Evolutionary conservation across 805 yeast species (phyloP).

Genomic region (Starmera quercuum): DNA sequence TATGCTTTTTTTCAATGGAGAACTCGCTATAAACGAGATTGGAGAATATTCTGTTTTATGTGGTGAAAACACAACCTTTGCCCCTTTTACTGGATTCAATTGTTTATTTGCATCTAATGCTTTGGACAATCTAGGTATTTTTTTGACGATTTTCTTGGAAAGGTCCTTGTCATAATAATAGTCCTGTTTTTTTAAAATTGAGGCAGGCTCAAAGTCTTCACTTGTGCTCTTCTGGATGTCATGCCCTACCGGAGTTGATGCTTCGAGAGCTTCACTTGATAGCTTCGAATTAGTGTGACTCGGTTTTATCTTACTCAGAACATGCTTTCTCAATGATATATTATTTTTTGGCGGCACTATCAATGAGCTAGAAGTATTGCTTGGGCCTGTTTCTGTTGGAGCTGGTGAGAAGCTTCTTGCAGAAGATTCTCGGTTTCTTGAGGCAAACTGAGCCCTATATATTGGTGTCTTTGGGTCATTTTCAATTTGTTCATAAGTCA

Average conservation of each 20-base stretch:
- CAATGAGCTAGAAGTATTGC: not conserved
- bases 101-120: constrained; percentile 18
- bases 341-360: not conserved
- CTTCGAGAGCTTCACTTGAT: no score
- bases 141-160: constrained; percentile 9
- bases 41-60: constrained; percentile 16
- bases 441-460: constrained; percentile 10
- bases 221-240: not conserved
- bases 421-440: not conserved
- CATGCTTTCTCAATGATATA: not conserved
- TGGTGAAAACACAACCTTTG: constrained; percentile 28
- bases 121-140: constrained; percentile 15
- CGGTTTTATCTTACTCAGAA: no score
- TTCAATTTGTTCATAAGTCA: constrained; percentile 10
- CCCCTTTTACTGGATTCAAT: constrained; percentile 25
- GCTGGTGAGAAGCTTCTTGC: no score
- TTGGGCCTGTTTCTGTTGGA: constrained; percentile 4
- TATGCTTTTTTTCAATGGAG: constrained; percentile 2
- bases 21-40: not conserved
- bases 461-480: constrained; percentile 20
- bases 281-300: no score
- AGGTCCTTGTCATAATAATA: constrained; percentile 13
- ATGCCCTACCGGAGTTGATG: no score
- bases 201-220: not conserved
- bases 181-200: constrained; percentile 15